Base-by-base conservation (phyloP, 2,329 filamentous ascomycete genomes). In the Colletotrichum eleusines region DNA sequence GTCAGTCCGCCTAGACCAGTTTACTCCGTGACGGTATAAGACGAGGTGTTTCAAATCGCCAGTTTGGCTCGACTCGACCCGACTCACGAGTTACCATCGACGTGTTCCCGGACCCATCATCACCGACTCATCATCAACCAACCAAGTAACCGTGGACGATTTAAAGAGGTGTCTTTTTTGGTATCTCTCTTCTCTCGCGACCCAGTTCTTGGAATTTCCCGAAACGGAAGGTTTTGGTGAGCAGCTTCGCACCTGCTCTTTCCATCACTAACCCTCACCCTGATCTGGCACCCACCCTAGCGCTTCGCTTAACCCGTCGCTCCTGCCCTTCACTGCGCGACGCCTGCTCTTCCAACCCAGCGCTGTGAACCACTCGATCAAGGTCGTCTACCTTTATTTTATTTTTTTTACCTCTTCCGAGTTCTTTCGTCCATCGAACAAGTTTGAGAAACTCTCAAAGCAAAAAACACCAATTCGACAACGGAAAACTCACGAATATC, bases 201-300 rank as follows among this genome's bases (percentile, higher is more conserved):
- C 44, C 28, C 33, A n/a, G 14, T 20, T 44, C 8, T 62, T 63
- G 58, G 50, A 58, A 40, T 26, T 28, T 26, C 18, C 26, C 42
- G 5, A 35, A 68, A 53, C 18, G 26, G 46, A 48, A 68, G 58
- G 58, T 31, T n/a, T 58, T 53, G 23, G 58, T 71, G 28, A 63
- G 51, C 35, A 9, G 59, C 28, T 20, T 33, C 16, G 16, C 59
- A 44, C 58, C 58, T 68, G 44, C 68, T 68, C 55, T 57, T 67
- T 66, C 64, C 38, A 63, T 59, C 44, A 62, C 54, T 44, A 68
- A 20, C 42, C 51, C 31, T 68, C 46, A 1, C 23, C 42, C 11
- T 40, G 20, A 33, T 18, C 18, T 12, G 48, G 12, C 44, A 59
- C n/a, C 3, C 44, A 59, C n/a, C 3, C 54, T 38, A 46, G 64